Evolutionary conservation across 108 stramenopile species (phyloP).

Genomic region (Cyclotella atomus): DNA sequence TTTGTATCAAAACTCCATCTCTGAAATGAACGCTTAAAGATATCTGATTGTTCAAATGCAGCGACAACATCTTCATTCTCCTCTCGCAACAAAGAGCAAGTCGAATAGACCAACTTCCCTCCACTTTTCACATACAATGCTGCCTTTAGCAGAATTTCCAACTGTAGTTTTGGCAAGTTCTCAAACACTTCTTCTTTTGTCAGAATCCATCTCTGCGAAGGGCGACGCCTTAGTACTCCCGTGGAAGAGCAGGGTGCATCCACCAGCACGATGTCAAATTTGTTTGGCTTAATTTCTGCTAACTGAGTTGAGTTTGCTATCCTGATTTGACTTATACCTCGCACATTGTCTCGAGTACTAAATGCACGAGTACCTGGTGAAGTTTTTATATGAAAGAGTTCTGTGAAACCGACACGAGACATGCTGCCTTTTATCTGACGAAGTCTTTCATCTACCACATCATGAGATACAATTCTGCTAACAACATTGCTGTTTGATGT

Average conservation of each 20-base stretch:
- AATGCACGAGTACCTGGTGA: not conserved
- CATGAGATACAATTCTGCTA: constrained; percentile 51
- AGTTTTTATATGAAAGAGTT: not conserved
- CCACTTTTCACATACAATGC: constrained; percentile 39
- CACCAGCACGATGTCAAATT: constrained; percentile 53
- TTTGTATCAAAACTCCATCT: constrained; percentile 28
- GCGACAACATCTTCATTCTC: constrained; percentile 52
- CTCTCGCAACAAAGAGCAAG: constrained; percentile 50
- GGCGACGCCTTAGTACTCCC: constrained; percentile 53
- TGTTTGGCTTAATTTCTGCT: not conserved
- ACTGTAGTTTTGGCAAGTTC: constrained; percentile 34
- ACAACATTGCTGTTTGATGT: not conserved
- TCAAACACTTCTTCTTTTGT: constrained; percentile 27
- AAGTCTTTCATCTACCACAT: constrained; percentile 47
- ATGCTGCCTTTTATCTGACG: constrained; percentile 57
- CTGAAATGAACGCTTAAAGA: constrained; percentile 20
- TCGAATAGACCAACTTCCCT: constrained; percentile 54
- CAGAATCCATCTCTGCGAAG: constrained; percentile 55
- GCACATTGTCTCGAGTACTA: not conserved
- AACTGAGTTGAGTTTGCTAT: constrained; percentile 29
- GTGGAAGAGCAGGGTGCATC: constrained; percentile 60
- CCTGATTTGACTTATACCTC: constrained; percentile 15
- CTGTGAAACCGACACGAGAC: constrained; percentile 39
- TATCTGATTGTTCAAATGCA: constrained; percentile 36
- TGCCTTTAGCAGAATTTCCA: constrained; percentile 45